A percentile compares a stretch with the other conserved stretches of the same genome.
These are phyloP conservation scores for Calophaca sinica DNA, from an alignment of 306 rosid species.

Conservation along the genomic window DNA sequence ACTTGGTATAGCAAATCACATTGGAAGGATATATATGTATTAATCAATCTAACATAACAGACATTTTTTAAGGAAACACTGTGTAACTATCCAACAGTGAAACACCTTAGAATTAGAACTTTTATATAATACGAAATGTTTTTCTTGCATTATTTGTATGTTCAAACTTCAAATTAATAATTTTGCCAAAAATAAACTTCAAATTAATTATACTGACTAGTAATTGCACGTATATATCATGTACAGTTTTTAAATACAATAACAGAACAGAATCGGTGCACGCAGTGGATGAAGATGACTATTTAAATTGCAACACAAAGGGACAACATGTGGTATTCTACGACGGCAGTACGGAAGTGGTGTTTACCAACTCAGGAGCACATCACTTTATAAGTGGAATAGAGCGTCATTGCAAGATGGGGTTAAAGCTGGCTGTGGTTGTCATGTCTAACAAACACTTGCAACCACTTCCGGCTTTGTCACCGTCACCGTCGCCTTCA, in stretches of 20 bases:
- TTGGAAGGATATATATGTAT: too few relatives aligned
- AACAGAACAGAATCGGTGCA: slow-evolving; percentile 40
- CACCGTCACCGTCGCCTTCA: neutral
- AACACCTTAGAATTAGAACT: too few relatives aligned
- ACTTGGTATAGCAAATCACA: too few relatives aligned
- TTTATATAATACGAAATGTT: too few relatives aligned
- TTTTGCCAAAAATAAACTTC: too few relatives aligned
- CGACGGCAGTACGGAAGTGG: slow-evolving; percentile 34
- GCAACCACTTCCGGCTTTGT: neutral
- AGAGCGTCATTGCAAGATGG: slow-evolving; percentile 38
- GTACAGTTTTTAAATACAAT: slow-evolving; percentile 45
- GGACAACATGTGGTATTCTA: neutral
- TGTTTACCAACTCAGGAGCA: slow-evolving; percentile 37
- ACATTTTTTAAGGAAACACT: too few relatives aligned
- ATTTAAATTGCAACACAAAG: slow-evolving; percentile 8
- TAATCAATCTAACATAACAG: too few relatives aligned
- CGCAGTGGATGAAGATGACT: slow-evolving; percentile 42
- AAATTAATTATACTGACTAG: too few relatives aligned
- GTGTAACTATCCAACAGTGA: too few relatives aligned
- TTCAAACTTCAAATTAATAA: too few relatives aligned
- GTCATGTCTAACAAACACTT: neutral
- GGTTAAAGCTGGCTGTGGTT: slow-evolving; percentile 43
- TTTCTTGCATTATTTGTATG: too few relatives aligned
- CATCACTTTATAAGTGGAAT: slow-evolving; percentile 51
- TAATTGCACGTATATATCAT: too few relatives aligned